These are phyloP conservation scores for Apiospora pterosperma DNA, from an alignment of 2,329 filamentous ascomycete genomes.

Conservation along the genomic window DNA sequence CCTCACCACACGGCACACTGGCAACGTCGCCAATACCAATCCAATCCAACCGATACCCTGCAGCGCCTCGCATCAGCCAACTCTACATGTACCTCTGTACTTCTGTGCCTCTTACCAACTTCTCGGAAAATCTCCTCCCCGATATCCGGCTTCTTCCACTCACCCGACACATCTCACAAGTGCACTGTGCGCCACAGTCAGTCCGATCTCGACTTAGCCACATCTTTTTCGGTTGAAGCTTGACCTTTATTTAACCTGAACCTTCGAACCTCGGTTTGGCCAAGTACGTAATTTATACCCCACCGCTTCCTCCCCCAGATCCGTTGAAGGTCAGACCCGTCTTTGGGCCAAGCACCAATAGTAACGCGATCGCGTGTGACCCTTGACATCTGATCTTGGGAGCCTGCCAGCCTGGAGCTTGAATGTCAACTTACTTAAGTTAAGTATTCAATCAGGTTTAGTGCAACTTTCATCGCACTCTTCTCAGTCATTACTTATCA, in stretches of 20 bases:
- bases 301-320: not conserved
- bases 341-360: constrained; percentile 2
- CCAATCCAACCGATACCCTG: not conserved
- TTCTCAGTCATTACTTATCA: not conserved
- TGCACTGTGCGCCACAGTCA: not conserved
- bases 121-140: not conserved
- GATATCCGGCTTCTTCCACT: not conserved
- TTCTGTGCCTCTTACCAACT: too few relatives aligned
- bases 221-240: not conserved
- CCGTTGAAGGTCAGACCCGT: not conserved
- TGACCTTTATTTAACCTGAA: too few relatives aligned
- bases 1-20: not conserved
- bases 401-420: not conserved
- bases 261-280: not conserved
- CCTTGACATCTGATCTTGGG: not conserved
- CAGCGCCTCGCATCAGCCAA: not conserved
- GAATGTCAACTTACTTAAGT: not conserved
- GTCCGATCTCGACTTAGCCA: not conserved
- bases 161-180: not conserved
- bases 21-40: constrained; percentile 1
- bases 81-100: not conserved
- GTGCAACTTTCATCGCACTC: not conserved
- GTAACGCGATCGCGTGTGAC: not conserved
- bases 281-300: not conserved
- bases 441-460: not conserved